Evolutionary conservation across 2,329 filamentous ascomycete genomes (phyloP), one percentile per base, ranked within the genome.

Genomic region (Fusarium cyanostomum): DNA sequence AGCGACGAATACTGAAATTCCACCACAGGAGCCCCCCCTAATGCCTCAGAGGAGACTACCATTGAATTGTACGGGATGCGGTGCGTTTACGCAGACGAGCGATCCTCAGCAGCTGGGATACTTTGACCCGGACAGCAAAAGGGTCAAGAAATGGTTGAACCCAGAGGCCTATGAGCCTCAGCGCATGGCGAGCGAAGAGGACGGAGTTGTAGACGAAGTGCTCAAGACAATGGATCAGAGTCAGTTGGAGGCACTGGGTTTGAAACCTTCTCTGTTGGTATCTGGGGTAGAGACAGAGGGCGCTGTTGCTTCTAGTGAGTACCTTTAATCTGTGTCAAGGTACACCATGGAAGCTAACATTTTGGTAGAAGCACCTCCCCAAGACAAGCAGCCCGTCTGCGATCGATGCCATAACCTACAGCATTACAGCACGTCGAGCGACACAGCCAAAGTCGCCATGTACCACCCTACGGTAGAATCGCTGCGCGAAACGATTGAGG

Each of bases 371-470:
- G 59, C 53, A 11, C 35, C 45, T 12, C 43, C 49, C 4, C 49
- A 53, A 5, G 70, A 72, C 3, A 79, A 79, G 53, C 69, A 78
- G 4, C 91, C 91, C 2, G 77, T 96, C 7, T 99, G 95, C 78
- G 90, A 95, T 67, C 87, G 95, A 71, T 99, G 95, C 71, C 93
- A 97, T 74, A 84, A 88, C 30, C 82, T 99, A 24, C 76, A 90
- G 18, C 89, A 98, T 75, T 89, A 98, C 73, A 86, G 87, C 59
- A 81, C 83, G 13, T 91, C 90, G 8, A 71, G 72, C 35, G 64
- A 68, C 10, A 71, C 72, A 3, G 70, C 74, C 15, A 73, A 72
- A 53, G 79, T 85, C 13, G 84, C 91, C 7, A 94, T 96, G 68
- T 84, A 86, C 52, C 92, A 96, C 72, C 95, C 95, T 0, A 89